Conservation (phyloP, 73 alveolate species). For the Stentor coeruleus region DNA sequence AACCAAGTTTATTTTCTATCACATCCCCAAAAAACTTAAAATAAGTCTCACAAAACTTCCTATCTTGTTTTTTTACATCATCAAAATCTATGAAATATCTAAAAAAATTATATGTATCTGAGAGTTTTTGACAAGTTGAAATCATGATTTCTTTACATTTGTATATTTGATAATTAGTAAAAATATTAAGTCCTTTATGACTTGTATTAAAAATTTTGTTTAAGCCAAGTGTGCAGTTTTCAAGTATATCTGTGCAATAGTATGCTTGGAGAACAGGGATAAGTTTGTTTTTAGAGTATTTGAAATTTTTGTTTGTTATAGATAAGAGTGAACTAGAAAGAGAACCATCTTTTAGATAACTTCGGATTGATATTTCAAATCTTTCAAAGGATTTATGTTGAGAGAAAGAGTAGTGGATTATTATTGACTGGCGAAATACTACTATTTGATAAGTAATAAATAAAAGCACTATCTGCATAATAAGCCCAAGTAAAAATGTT, state of each 20-base stretch:
- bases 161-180: neutral
- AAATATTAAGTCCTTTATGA: neutral
- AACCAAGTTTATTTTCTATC: too few relatives aligned
- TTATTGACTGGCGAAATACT: neutral
- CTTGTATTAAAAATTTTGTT: neutral
- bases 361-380: neutral
- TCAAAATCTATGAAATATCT: neutral
- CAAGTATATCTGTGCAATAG: neutral
- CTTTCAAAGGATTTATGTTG: neutral
- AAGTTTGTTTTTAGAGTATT: neutral
- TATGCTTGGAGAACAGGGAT: neutral
- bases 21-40: neutral
- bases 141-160: neutral
- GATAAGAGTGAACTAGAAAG: too few relatives aligned
- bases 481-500: neutral
- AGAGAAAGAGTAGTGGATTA: neutral
- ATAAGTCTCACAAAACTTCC: neutral
- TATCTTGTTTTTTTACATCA: neutral
- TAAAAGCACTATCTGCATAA: too few relatives aligned
- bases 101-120: neutral
- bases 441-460: neutral
- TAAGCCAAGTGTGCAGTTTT: neutral
- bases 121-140: neutral
- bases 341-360: too few relatives aligned
- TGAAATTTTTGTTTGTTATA: too few relatives aligned